phyloP scores from a whole-genome alignment of 1,284 basidiomycete species.

The Sparassis latifolia region DNA sequence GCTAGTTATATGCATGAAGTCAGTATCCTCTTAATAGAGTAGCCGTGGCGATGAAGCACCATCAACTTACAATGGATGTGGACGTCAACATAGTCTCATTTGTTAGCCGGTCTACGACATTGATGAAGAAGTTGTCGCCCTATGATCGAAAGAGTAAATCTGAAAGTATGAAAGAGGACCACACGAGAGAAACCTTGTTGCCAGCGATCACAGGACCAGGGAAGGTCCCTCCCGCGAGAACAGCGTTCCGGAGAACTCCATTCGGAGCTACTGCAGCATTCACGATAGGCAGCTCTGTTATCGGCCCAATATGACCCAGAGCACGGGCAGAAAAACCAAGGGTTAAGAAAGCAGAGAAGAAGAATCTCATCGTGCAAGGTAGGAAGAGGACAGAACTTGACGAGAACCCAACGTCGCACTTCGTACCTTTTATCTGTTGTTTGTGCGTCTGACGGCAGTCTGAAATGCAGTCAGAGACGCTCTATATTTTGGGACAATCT shows the following conservation, averaged over 20 bases:
- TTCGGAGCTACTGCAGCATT: constrained; percentile 1
- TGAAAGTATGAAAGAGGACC: neutral
- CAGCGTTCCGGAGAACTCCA: constrained; percentile 5
- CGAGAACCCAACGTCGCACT: no score
- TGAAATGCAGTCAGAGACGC: no score
- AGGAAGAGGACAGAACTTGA: no score
- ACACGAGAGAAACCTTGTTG: constrained; percentile 5
- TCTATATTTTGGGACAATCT: no score
- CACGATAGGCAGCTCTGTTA: constrained; percentile 3
- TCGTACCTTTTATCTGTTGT: no score
- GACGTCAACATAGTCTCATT: constrained; percentile 28
- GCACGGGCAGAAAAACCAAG: no score
- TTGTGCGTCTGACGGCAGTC: no score
- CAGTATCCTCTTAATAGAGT: neutral
- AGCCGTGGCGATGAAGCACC: neutral
- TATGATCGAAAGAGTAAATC: constrained; percentile 1
- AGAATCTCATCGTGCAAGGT: no score
- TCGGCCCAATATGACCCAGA: neutral
- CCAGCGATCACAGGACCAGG: constrained; percentile 15
- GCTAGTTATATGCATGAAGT: constrained; percentile 14
- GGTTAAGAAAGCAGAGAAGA: no score
- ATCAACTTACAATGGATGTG: constrained; percentile 27
- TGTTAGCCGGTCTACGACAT: constrained; percentile 30
- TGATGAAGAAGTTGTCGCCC: constrained; percentile 25
- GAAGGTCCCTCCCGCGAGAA: constrained; percentile 10